Percentiles rank a stretch among this genome's conserved stretches.
phyloP scores from a whole-genome alignment of 163 green algal genomes.

The Chlamydomonas reinhardtii region DNA sequence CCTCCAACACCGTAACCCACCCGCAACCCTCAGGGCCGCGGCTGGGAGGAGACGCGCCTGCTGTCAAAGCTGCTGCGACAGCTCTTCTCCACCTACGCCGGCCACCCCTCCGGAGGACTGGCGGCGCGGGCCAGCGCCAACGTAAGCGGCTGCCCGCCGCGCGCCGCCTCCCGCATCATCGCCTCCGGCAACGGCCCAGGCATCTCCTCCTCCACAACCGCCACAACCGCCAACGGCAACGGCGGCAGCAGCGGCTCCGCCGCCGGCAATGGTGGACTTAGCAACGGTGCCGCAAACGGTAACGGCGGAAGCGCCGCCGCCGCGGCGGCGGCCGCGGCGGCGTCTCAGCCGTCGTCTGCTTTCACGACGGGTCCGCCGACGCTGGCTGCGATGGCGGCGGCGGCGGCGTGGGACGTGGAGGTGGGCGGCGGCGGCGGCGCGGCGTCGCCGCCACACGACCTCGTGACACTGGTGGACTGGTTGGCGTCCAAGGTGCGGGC shows the following conservation, averaged over 20 bases:
- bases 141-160: constrained; percentile 16
- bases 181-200: not conserved
- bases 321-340: too few relatives aligned
- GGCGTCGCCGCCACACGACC: constrained; percentile 9
- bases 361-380: not conserved
- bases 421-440: constrained; percentile 33
- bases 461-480: constrained; percentile 24
- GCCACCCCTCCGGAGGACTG: constrained; percentile 1
- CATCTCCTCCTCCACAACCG: not conserved
- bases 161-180: constrained; percentile 45
- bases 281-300: too few relatives aligned
- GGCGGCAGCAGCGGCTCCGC: too few relatives aligned
- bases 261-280: too few relatives aligned
- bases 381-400: constrained; percentile 26
- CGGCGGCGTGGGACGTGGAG: constrained; percentile 36
- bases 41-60: constrained; percentile 40
- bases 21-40: constrained; percentile 19
- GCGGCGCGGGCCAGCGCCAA: not conserved
- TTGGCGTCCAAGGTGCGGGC: constrained; percentile 12
- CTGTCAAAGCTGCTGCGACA: constrained; percentile 30
- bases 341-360: too few relatives aligned
- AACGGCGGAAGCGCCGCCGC: too few relatives aligned
- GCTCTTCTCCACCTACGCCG: constrained; percentile 25
- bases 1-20: too few relatives aligned
- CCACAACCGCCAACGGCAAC: not conserved